A percentile compares a stretch with the other conserved stretches of the same genome.
These are phyloP conservation scores for Castanopsis chinensis DNA, from an alignment of 306 rosid genomes.

Conservation along the genomic window DNA sequence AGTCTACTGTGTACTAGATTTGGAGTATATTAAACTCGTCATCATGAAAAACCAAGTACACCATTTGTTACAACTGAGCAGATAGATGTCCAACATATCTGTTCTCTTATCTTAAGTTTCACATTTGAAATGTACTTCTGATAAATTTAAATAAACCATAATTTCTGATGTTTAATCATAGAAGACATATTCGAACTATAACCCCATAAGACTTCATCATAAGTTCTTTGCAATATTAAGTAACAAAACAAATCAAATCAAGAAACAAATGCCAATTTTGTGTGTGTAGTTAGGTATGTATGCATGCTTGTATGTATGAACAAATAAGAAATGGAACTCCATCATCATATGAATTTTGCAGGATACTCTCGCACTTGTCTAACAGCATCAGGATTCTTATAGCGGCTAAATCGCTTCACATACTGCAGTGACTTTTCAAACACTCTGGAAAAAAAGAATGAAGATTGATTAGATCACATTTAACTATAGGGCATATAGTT, in stretches of 20 bases:
- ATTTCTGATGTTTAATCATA: not conserved
- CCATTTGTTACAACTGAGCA: too few relatives aligned
- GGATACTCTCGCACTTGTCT: conserved; percentile 99
- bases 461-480: not conserved
- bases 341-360: conserved; percentile 19
- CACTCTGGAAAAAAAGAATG: conserved; percentile 45
- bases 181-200: not conserved
- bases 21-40: too few relatives aligned
- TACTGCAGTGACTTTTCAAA: conserved; percentile 96
- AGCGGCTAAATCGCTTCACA: conserved; percentile 97
- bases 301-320: not conserved
- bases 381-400: conserved; percentile 95
- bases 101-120: too few relatives aligned
- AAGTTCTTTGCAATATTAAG: not conserved
- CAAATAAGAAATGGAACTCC: conserved; percentile 2
- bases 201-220: not conserved
- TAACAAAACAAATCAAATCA: not conserved
- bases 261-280: not conserved
- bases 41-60: too few relatives aligned
- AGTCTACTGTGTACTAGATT: too few relatives aligned
- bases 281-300: not conserved
- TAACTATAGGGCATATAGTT: not conserved
- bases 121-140: too few relatives aligned
- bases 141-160: too few relatives aligned
- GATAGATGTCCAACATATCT: too few relatives aligned